Percentiles rank a stretch among this genome's conserved stretches.
Conservation (phyloP, 345 rosid species). For the Eucalyptus grandis region DNA sequence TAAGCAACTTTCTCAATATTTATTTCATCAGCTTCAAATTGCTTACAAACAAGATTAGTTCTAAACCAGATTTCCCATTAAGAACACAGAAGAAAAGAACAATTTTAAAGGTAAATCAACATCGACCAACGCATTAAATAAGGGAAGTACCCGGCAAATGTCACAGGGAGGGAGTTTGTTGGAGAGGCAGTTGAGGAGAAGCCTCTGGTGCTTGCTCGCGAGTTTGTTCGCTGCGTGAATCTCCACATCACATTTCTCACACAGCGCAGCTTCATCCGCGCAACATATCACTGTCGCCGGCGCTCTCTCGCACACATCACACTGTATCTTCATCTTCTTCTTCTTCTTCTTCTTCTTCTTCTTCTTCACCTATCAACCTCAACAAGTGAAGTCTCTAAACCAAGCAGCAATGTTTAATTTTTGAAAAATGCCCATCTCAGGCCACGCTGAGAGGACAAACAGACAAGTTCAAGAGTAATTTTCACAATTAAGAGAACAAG, state of each 20-base stretch:
- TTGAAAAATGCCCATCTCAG: neutral
- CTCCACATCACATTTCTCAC: slow-evolving; percentile 70
- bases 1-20: neutral
- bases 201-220: slow-evolving; percentile 94
- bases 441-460: neutral
- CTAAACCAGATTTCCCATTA: neutral
- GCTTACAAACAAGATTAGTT: neutral
- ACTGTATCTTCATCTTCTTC: slow-evolving; percentile 66
- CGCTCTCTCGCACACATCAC: slow-evolving; percentile 96
- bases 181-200: slow-evolving; percentile 67
- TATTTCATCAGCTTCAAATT: neutral
- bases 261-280: slow-evolving; percentile 96
- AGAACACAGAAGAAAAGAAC: neutral
- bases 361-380: neutral
- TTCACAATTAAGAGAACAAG: neutral
- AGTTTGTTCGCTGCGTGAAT: slow-evolving; percentile 94
- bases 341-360: neutral
- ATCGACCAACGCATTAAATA: neutral
- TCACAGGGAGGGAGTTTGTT: slow-evolving; percentile 82
- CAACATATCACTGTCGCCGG: slow-evolving; percentile 95
- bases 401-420: neutral
- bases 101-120: neutral
- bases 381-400: neutral
- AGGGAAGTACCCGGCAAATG: slow-evolving; percentile 59
- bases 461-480: neutral